These are phyloP conservation scores for Geoglossum glabrum DNA, from an alignment of 495 filamentous ascomycete genomes.

Conservation along the genomic window DNA sequence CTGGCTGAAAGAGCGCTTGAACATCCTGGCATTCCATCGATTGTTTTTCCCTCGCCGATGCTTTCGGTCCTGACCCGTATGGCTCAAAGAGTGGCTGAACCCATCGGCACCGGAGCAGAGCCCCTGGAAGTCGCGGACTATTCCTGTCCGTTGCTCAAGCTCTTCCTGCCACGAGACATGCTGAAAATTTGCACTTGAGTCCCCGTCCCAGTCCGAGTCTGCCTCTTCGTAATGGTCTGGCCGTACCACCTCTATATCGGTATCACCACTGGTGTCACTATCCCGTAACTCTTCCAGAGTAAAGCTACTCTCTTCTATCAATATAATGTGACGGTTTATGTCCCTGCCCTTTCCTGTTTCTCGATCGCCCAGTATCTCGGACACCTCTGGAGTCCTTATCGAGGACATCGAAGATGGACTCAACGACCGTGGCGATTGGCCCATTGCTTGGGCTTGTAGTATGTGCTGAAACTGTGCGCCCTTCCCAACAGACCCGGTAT, in stretches of 20 bases:
- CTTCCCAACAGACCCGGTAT: background rate
- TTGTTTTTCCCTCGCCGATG: conserved; percentile 7
- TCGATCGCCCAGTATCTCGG: conserved; percentile 6
- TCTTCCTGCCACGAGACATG: background rate
- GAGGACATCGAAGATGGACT: background rate
- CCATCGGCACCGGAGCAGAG: background rate
- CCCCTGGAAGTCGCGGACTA: background rate
- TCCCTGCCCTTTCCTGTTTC: background rate
- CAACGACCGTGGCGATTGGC: background rate
- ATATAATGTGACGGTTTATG: background rate
- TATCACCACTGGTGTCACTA: conserved; percentile 14
- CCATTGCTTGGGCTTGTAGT: background rate
- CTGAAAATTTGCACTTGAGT: background rate
- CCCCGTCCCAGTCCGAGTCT: conserved; percentile 1
- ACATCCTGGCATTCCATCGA: conserved; percentile 15
- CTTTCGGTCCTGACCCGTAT: background rate
- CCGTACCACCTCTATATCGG: conserved; percentile 16
- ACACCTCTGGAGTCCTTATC: background rate
- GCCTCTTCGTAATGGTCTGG: conserved; percentile 18
- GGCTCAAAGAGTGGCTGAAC: background rate
- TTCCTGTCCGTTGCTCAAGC: background rate
- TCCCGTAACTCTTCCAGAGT: conserved; percentile 15
- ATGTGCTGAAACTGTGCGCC: background rate
- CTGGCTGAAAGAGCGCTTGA: conserved; percentile 16
- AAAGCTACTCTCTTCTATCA: conserved; percentile 7